Percentiles rank a stretch among this genome's conserved stretches.
Conservation (phyloP, 176 grass and related monocot species). For the Carex myosuroides region DNA sequence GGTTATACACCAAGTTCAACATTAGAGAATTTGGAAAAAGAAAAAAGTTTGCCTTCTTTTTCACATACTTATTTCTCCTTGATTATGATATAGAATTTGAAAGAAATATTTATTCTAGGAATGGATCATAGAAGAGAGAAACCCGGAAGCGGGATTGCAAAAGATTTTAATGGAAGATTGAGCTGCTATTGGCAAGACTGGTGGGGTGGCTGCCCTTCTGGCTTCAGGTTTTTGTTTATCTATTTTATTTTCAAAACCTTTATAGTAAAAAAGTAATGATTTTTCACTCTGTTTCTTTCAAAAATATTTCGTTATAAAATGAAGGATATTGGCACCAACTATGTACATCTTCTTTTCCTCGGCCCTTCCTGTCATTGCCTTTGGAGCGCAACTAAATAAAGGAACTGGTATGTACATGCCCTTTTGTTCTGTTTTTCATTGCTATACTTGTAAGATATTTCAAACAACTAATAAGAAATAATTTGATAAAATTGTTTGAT, state of each 20-base stretch:
- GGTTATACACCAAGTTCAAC: not conserved
- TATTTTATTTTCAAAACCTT: not conserved
- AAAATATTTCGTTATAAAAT: conserved; percentile 19
- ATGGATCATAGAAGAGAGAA: conserved; percentile 39
- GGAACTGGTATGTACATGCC: conserved; percentile 36
- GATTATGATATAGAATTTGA: not conserved
- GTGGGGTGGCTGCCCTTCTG: conserved; percentile 37
- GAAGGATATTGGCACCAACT: conserved; percentile 87
- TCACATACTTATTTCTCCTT: not conserved
- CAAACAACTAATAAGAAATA: not conserved
- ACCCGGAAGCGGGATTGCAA: conserved; percentile 48
- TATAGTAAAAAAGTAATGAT: not conserved
- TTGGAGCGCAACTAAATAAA: conserved; percentile 68
- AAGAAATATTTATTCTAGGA: not conserved
- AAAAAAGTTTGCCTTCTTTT: not conserved
- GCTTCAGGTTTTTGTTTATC: conserved; percentile 35
- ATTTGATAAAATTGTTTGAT: not conserved
- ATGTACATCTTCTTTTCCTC: conserved; percentile 95
- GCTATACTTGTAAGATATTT: not conserved
- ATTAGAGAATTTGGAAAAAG: not conserved
- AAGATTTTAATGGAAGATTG: conserved; percentile 57
- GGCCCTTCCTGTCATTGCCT: conserved; percentile 82
- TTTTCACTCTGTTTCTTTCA: not conserved
- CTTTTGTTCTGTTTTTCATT: not conserved
- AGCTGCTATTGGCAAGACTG: conserved; percentile 73